These are phyloP conservation scores for Eucalyptus dawsonii DNA, from an alignment of 345 rosid species.

Conservation along the genomic window DNA sequence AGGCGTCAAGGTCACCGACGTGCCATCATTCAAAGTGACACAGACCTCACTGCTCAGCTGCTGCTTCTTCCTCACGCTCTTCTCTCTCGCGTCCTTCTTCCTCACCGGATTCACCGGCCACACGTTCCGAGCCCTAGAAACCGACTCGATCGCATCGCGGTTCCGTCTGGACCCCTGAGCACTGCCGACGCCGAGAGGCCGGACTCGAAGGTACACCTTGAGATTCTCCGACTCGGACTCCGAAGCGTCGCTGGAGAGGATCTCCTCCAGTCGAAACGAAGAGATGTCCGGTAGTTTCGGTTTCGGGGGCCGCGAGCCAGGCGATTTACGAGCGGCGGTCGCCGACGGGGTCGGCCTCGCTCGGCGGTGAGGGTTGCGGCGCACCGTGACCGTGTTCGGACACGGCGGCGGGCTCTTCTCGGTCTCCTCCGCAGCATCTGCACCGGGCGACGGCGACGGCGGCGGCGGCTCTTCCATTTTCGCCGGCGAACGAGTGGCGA, in stretches of 20 bases:
- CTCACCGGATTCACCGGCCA: constrained; percentile 21
- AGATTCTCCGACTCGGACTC: constrained; percentile 24
- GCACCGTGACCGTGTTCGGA: constrained; percentile 39
- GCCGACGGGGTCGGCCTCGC: constrained; percentile 53
- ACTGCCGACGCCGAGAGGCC: constrained; percentile 15
- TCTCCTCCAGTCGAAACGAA: constrained; percentile 57
- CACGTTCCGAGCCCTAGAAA: neutral
- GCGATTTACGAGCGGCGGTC: neutral
- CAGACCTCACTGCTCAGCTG: constrained; percentile 16
- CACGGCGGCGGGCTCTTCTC: constrained; percentile 23
- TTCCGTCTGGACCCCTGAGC: neutral
- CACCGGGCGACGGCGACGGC: neutral
- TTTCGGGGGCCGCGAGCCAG: neutral
- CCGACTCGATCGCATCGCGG: neutral
- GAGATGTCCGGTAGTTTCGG: constrained; percentile 16
- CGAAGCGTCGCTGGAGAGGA: constrained; percentile 23
- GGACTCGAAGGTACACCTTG: constrained; percentile 56
- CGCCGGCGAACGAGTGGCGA: neutral
- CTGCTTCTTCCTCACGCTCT: constrained; percentile 12
- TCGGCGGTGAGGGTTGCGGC: constrained; percentile 69
- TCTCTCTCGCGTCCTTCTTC: constrained; percentile 1
- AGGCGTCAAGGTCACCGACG: constrained; percentile 54
- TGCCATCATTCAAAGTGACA: constrained; percentile 28
- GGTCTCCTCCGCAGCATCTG: neutral
- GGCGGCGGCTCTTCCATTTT: neutral